Evolutionary conservation across 352 stramenopile species (phyloP).

Genomic region (Globisporangium iwayamae): DNA sequence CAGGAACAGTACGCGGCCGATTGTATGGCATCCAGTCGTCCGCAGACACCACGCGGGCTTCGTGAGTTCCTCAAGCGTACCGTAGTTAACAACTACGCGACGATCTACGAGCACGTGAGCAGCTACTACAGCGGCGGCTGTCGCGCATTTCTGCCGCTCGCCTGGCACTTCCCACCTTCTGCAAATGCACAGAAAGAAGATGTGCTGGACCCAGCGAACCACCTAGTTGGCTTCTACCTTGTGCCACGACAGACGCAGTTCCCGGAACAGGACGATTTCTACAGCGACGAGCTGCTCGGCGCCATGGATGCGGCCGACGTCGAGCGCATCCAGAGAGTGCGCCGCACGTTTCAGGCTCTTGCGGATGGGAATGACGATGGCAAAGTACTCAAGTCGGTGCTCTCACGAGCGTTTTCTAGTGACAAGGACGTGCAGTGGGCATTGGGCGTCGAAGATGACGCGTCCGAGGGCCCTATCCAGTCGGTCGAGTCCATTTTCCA

Average conservation of each 20-base stretch:
- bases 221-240: slow-evolving; percentile 55
- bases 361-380: slow-evolving; percentile 15
- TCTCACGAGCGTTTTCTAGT: background rate
- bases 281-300: slow-evolving; percentile 38
- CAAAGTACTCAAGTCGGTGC: slow-evolving; percentile 10
- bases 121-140: slow-evolving; percentile 48
- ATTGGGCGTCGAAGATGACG: slow-evolving; percentile 5
- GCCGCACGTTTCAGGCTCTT: slow-evolving; percentile 28
- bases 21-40: background rate
- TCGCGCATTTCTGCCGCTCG: slow-evolving; percentile 40
- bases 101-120: slow-evolving; percentile 37
- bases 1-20: slow-evolving; percentile 21
- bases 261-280: slow-evolving; percentile 45
- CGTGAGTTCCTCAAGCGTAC: slow-evolving; percentile 29
- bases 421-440: slow-evolving; percentile 13
- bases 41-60: slow-evolving; percentile 8
- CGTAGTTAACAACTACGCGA: slow-evolving; percentile 35
- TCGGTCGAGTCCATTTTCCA: slow-evolving; percentile 8
- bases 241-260: slow-evolving; percentile 59
- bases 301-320: slow-evolving; percentile 31
- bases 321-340: slow-evolving; percentile 22
- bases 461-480: background rate
- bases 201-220: slow-evolving; percentile 41
- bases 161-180: slow-evolving; percentile 28
- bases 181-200: slow-evolving; percentile 1